Evolutionary conservation across 257 asterid species (phyloP).

Genomic region (Solanum phureja): DNA sequence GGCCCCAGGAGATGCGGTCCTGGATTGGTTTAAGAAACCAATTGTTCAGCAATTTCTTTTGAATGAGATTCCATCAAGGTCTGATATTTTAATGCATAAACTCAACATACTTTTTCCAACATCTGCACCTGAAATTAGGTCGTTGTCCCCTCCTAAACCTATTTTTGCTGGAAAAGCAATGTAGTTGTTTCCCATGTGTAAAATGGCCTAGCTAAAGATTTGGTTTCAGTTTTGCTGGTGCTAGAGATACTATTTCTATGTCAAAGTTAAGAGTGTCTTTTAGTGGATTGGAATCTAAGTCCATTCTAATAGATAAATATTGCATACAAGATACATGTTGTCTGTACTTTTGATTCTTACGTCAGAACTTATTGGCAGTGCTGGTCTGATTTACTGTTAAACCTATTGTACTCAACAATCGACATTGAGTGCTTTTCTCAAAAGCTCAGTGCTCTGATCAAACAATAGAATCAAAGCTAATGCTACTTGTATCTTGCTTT

Average conservation of each 20-base stretch:
- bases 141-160: constrained; percentile 85
- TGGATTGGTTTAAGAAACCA: constrained; percentile 97
- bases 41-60: constrained; percentile 89
- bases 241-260: background rate
- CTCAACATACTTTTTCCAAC: constrained; percentile 76
- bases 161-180: constrained; percentile 38
- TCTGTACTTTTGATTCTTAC: background rate
- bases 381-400: background rate
- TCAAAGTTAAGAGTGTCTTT: background rate
- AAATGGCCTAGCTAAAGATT: background rate
- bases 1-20: constrained; percentile 90
- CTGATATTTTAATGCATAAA: constrained; percentile 94
- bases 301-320: background rate
- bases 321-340: background rate
- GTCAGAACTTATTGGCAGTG: background rate
- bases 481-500: background rate
- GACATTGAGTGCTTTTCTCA: background rate
- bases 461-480: background rate
- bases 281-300: background rate
- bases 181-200: constrained; percentile 9
- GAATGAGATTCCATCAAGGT: constrained; percentile 94
- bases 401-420: background rate
- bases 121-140: constrained; percentile 96
- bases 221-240: background rate
- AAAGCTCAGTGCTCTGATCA: background rate